Percentiles rank a stretch among this genome's conserved stretches.
Conservation (phyloP, 441 rosid genomes). For the Melastoma candidum region DNA sequence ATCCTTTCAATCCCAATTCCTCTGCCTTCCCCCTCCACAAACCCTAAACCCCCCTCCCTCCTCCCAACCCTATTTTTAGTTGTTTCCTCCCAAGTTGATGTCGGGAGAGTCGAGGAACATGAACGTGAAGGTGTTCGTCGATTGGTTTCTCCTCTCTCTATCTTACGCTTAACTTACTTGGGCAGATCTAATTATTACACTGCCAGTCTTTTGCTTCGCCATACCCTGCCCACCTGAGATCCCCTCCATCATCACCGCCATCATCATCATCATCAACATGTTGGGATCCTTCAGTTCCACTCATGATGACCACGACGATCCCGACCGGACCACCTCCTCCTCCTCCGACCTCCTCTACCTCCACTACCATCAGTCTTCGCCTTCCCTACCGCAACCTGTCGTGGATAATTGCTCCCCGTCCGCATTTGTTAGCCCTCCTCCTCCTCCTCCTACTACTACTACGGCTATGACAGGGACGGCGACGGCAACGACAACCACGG, state of each 20-base stretch:
- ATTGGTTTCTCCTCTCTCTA: no score
- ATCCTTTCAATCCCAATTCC: not conserved
- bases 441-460: no score
- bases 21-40: not conserved
- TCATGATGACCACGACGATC: conserved; percentile 22
- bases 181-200: not conserved
- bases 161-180: not conserved
- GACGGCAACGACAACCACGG: no score
- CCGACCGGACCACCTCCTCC: not conserved
- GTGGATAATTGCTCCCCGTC: conserved; percentile 8
- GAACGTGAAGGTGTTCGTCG: no score
- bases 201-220: no score
- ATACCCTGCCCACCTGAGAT: no score
- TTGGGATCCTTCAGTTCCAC: conserved; percentile 22
- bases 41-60: conserved; percentile 1
- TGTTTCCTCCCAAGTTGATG: no score
- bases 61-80: no score
- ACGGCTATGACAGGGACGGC: no score
- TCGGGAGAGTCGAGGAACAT: no score
- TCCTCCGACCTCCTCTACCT: conserved; percentile 22
- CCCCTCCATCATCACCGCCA: no score
- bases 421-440: no score
- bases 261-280: conserved; percentile 7
- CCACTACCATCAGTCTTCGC: conserved; percentile 9
- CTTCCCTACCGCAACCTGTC: conserved; percentile 11